These are phyloP conservation scores for Colletotrichum godetiae DNA, from an alignment of 2,329 filamentous ascomycete species.

Conservation along the genomic window DNA sequence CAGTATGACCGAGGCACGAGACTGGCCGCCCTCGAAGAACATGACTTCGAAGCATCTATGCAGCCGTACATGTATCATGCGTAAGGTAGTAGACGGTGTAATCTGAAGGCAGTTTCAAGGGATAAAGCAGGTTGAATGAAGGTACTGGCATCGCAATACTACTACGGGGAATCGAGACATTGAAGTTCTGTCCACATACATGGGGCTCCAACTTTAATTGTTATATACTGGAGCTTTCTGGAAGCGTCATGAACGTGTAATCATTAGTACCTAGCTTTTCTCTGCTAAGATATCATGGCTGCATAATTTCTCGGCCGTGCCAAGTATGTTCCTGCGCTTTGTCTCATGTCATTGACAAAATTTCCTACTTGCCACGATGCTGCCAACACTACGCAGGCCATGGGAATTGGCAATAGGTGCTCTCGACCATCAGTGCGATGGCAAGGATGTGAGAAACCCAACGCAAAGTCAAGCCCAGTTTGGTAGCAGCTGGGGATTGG, in stretches of 20 bases:
- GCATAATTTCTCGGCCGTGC: background rate
- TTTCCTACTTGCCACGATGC: background rate
- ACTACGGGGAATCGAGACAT: conserved; percentile 3
- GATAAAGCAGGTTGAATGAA: background rate
- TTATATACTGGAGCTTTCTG: conserved; percentile 33
- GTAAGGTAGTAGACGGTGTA: conserved; percentile 37
- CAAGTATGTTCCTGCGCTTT: background rate
- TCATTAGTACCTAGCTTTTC: conserved; percentile 31
- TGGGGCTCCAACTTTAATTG: conserved; percentile 26
- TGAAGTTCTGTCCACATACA: conserved; percentile 6
- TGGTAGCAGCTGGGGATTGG: background rate
- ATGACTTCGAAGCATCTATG: conserved; percentile 60
- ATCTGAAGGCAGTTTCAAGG: background rate
- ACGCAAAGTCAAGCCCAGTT: background rate
- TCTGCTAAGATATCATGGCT: conserved; percentile 26
- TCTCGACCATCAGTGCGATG: background rate
- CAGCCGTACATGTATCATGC: conserved; percentile 44
- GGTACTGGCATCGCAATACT: background rate
- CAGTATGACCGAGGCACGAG: conserved; percentile 86
- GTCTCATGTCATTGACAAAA: background rate
- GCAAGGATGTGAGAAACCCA: background rate
- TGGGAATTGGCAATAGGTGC: background rate
- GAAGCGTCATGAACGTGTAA: conserved; percentile 25
- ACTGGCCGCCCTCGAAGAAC: conserved; percentile 75
- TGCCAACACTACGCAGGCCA: background rate